Evolutionary conservation across 2,329 filamentous ascomycete species (phyloP).

Genomic region (Fusarium chlamydosporum): DNA sequence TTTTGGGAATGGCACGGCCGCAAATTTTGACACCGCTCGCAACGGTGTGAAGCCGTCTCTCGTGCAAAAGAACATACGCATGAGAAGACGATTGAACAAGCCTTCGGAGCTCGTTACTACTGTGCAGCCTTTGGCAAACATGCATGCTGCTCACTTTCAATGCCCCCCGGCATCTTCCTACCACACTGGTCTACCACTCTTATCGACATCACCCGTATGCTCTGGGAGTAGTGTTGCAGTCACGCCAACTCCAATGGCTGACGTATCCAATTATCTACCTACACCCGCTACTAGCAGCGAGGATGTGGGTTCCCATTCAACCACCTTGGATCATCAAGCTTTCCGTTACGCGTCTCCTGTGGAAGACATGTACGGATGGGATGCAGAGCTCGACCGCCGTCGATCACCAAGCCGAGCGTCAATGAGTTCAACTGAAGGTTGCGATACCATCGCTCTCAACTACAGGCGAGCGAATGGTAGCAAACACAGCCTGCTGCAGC

Average conservation of each 20-base stretch:
- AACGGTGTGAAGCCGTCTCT: slow-evolving; percentile 37
- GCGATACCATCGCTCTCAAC: slow-evolving; percentile 38
- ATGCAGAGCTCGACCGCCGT: slow-evolving; percentile 59
- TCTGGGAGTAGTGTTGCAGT: slow-evolving; percentile 16
- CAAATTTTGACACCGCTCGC: slow-evolving; percentile 56
- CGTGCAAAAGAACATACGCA: slow-evolving; percentile 47
- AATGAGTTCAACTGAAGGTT: slow-evolving; percentile 26
- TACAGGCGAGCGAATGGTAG: slow-evolving; percentile 49
- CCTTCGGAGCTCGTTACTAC: slow-evolving; percentile 13
- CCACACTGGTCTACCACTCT: slow-evolving; percentile 9
- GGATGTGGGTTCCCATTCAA: slow-evolving; percentile 23
- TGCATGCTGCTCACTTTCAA: slow-evolving; percentile 11
- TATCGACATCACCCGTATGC: slow-evolving; percentile 19
- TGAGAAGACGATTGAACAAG: slow-evolving; percentile 44
- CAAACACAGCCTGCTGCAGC: slow-evolving; percentile 46
- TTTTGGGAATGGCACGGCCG: slow-evolving; percentile 63
- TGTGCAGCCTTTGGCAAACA: slow-evolving; percentile 9
- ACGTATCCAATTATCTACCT: slow-evolving; percentile 59
- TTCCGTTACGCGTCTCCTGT: slow-evolving; percentile 39
- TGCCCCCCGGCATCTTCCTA: slow-evolving; percentile 17
- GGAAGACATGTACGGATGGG: slow-evolving; percentile 67
- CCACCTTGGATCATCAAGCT: slow-evolving; percentile 29
- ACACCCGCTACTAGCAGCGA: slow-evolving; percentile 48
- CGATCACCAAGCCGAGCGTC: slow-evolving; percentile 27
- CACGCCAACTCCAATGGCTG: slow-evolving; percentile 42